Conservation (phyloP, 1,284 basidiomycete genomes). For the Caloboletus firmus region DNA sequence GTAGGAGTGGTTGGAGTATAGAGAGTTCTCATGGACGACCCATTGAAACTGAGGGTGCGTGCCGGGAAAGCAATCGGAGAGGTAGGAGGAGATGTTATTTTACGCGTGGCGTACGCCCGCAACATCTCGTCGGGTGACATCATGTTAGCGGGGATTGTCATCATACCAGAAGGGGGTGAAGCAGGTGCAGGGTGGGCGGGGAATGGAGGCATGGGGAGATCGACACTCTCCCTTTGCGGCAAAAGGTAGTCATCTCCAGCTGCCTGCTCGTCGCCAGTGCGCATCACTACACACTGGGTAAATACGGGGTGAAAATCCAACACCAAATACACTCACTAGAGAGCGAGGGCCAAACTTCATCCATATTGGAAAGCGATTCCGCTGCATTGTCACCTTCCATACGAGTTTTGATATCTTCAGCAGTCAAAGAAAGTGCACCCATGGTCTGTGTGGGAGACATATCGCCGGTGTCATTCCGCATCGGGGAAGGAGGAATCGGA, state of each 20-base stretch:
- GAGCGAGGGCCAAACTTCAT: constrained; percentile 64
- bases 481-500: constrained; percentile 34
- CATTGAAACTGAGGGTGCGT: constrained; percentile 24
- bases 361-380: constrained; percentile 38
- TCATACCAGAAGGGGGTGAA: constrained; percentile 42
- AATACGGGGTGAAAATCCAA: not conserved
- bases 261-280: constrained; percentile 42
- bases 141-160: constrained; percentile 48
- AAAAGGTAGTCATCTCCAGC: constrained; percentile 46
- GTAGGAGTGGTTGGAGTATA: constrained; percentile 27
- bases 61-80: constrained; percentile 35
- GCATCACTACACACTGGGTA: constrained; percentile 55
- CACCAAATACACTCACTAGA: constrained; percentile 45
- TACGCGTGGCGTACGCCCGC: constrained; percentile 67
- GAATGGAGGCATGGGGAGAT: constrained; percentile 34
- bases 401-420: constrained; percentile 60
- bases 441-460: constrained; percentile 68
- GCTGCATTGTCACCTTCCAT: constrained; percentile 30
- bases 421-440: constrained; percentile 64
- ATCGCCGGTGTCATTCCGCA: constrained; percentile 40
- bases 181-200: constrained; percentile 37
- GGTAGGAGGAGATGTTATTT: constrained; percentile 38
- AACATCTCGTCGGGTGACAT: constrained; percentile 75
- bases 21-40: constrained; percentile 34
- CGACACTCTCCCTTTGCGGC: constrained; percentile 26